Evolutionary conservation across 768 basidiomycete species (phyloP), one percentile per base, ranked within the genome.

Genomic region (Pilatotrama ljubarskyi): DNA sequence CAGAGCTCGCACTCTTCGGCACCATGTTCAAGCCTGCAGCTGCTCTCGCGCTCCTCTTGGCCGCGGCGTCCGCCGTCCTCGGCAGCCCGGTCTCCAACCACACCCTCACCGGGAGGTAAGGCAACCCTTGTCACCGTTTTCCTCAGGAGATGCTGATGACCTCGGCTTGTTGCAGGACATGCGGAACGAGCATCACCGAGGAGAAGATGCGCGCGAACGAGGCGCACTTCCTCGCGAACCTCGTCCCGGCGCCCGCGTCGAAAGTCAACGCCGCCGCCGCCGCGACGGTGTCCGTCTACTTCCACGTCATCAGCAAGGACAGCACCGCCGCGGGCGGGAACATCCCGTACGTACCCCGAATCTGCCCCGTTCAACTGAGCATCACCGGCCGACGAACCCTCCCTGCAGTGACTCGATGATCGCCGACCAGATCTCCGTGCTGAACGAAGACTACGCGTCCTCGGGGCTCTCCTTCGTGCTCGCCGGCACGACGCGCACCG

Each of bases 291-390:
- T 68, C 76, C 60, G 73, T 82, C 32, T 75, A 77, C 69, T 79
- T 77, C 69, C 77, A 82, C 58, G 75, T 82, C 58, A 74, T 82
- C 64, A 73, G 68, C 64, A 68, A 75, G 59, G 77, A 78, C 62
- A 59, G 70, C 51, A 77, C 78, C 5, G 29, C 63, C 7, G 55
- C 67, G 8, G 77, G 78, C 46, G 82, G 81, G 20, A 72, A 78
- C 56, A 64, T 82, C 51, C 74, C 80, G 78, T 80, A 62, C 51
- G 77, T 68, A 7, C 13, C 17, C 10, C 48, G n/a, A 11, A 49
- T 24, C 14, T 7, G 37, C 38, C 47, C 50, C 13, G 4, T 13
- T 26, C 51, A 24, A 17, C 25, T 44, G 17, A 22, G n/a, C n/a
- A n/a, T n/a, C n/a, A n/a, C n/a, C n/a, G n/a, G n/a, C 40, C 8